Percentiles rank a stretch among this genome's conserved stretches.
These are phyloP conservation scores for Sphenostylis stenocarpa DNA, from an alignment of 306 rosid species.

Conservation along the genomic window DNA sequence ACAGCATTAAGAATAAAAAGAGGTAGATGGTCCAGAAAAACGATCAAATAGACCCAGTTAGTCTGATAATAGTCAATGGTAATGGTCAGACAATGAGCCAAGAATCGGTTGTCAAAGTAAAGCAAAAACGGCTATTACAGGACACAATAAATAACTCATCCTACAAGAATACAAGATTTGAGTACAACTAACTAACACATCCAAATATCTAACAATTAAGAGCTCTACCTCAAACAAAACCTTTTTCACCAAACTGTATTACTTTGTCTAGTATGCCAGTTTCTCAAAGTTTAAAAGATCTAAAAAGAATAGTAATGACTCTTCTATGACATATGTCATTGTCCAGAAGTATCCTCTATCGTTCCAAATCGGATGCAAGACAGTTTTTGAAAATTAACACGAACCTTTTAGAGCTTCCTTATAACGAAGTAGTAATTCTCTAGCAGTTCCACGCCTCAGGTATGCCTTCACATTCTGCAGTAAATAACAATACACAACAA, in stretches of 20 bases:
- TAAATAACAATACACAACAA: not conserved
- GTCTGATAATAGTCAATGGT: not conserved
- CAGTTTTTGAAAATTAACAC: slow-evolving; percentile 7
- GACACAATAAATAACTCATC: not conserved
- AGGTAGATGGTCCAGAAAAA: not conserved
- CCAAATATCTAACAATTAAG: not conserved
- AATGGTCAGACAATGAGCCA: not conserved
- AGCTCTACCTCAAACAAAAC: not conserved
- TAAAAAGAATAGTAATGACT: not conserved
- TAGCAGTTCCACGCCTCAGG: slow-evolving; percentile 89
- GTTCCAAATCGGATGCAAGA: slow-evolving; percentile 1
- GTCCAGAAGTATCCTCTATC: not conserved
- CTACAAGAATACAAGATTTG: not conserved
- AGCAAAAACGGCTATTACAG: not conserved
- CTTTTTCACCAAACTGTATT: not conserved
- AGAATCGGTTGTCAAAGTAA: not conserved
- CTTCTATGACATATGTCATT: not conserved
- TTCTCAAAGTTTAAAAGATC: not conserved
- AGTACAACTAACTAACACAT: not conserved
- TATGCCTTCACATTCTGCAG: slow-evolving; percentile 91
- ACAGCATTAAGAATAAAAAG: not conserved
- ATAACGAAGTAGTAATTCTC: slow-evolving; percentile 61
- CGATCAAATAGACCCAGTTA: not conserved
- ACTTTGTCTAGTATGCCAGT: not conserved
- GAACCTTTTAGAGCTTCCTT: slow-evolving; percentile 74